phyloP scores from a whole-genome alignment of 208 protist species.

The Trypanosoma mega region DNA sequence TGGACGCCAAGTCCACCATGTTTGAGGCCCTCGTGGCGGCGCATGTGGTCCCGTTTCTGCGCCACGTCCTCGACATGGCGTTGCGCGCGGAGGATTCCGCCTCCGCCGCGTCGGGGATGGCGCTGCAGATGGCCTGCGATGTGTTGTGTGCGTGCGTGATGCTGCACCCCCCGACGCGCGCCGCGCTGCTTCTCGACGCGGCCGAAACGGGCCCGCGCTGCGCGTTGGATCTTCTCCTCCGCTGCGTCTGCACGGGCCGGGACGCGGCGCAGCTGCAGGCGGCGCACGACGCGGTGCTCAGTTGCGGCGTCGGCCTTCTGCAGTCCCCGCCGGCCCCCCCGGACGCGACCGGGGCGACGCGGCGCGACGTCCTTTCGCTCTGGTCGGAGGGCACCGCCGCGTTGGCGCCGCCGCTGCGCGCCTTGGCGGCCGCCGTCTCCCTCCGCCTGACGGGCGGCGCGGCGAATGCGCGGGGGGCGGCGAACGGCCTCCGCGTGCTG shows the following conservation, averaged over 20 bases:
- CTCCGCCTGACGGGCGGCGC: conserved; percentile 14
- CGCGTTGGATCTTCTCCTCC: conserved; percentile 43
- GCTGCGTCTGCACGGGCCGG: conserved; percentile 30
- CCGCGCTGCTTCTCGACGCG: conserved; percentile 18
- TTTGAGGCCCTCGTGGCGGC: conserved; percentile 41
- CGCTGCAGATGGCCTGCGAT: conserved; percentile 44
- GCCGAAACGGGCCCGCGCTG: conserved; percentile 18
- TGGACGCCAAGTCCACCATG: conserved; percentile 53
- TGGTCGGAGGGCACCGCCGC: conserved; percentile 41
- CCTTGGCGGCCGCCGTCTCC: conserved; percentile 28
- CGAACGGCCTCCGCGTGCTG: conserved; percentile 34
- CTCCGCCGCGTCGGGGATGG: conserved; percentile 19
- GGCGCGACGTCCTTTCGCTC: conserved; percentile 55
- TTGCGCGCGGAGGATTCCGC: conserved; percentile 1
- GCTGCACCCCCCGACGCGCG: conserved; percentile 26
- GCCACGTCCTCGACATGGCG: conserved; percentile 21
- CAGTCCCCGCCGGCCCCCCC: conserved; percentile 24
- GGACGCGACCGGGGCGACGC: conserved; percentile 18
- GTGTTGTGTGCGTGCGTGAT: conserved; percentile 33
- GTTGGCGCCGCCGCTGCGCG: conserved; percentile 37
- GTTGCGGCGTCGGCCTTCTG: conserved; percentile 23
- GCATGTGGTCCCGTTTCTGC: conserved; percentile 44
- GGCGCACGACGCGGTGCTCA: conserved; percentile 35
- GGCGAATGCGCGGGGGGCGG: conserved; percentile 7
- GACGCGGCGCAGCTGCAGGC: conserved; percentile 40